These are phyloP conservation scores for Trifolium repens DNA, from an alignment of 306 rosid species.

Conservation along the genomic window DNA sequence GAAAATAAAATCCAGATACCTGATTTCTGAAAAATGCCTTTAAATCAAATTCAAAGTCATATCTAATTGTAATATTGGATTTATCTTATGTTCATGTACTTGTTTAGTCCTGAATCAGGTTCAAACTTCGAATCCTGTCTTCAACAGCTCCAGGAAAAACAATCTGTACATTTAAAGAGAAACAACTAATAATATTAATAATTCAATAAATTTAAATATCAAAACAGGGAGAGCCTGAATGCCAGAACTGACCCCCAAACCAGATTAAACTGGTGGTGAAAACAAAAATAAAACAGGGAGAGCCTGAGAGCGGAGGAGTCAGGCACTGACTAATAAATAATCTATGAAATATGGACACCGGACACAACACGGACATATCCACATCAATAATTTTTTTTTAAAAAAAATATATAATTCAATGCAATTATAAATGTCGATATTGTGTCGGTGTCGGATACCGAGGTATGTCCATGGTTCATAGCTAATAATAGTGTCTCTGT, in stretches of 20 bases:
- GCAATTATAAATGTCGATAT: no score
- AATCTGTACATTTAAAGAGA: not conserved
- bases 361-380: no score
- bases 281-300: not conserved
- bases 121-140: not conserved
- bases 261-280: no score
- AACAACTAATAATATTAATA: not conserved
- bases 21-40: conserved; percentile 23
- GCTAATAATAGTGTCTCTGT: not conserved
- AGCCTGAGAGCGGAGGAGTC: not conserved
- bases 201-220: not conserved
- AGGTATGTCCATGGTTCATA: no score
- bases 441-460: no score
- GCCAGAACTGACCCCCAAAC: no score
- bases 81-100: not conserved
- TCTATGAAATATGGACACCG: no score
- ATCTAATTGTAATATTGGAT: not conserved
- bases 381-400: no score
- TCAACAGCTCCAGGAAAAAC: not conserved
- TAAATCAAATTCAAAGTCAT: conserved; percentile 23
- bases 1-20: conserved; percentile 56
- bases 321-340: no score
- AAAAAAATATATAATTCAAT: no score
- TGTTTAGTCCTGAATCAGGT: conserved; percentile 19
- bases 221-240: not conserved